Conservation (phyloP, 148 eudicot genomes). For the Dianthus caryophyllus region DNA sequence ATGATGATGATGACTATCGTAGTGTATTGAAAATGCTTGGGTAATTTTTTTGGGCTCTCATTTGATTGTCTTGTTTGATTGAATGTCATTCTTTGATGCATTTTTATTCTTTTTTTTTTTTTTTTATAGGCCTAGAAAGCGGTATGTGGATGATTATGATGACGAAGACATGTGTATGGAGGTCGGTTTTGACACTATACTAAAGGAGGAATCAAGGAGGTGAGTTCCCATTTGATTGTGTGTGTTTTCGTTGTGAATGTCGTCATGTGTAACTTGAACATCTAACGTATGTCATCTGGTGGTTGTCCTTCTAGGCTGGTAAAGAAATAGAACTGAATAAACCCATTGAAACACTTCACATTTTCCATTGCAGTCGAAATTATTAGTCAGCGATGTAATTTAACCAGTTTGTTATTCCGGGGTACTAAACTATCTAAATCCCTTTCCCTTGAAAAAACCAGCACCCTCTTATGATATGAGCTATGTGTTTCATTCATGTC, state of each 20-base stretch:
- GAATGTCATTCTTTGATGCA: constrained; percentile 1
- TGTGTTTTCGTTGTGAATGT: background rate
- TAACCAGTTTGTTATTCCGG: no score
- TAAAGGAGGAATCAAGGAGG: constrained; percentile 68
- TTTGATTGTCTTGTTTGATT: background rate
- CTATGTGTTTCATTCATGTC: background rate
- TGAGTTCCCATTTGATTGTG: constrained; percentile 25
- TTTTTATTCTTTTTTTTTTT: background rate
- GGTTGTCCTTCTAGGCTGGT: background rate
- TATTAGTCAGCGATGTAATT: no score
- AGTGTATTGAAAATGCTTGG: constrained; percentile 55
- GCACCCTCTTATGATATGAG: background rate
- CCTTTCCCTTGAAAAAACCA: no score
- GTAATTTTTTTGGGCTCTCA: constrained; percentile 31
- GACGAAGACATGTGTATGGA: constrained; percentile 60
- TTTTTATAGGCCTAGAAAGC: constrained; percentile 9
- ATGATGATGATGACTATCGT: constrained; percentile 37
- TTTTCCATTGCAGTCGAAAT: no score
- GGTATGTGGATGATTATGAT: constrained; percentile 22
- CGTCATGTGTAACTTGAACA: background rate
- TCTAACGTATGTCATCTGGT: background rate
- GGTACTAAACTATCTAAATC: no score
- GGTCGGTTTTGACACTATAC: constrained; percentile 49
- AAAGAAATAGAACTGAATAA: background rate
- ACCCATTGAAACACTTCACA: no score